Percentiles rank a stretch among this genome's conserved stretches.
Evolutionary conservation across 306 rosid genomes (phyloP).

Genomic region (Dalbergia cultrata): DNA sequence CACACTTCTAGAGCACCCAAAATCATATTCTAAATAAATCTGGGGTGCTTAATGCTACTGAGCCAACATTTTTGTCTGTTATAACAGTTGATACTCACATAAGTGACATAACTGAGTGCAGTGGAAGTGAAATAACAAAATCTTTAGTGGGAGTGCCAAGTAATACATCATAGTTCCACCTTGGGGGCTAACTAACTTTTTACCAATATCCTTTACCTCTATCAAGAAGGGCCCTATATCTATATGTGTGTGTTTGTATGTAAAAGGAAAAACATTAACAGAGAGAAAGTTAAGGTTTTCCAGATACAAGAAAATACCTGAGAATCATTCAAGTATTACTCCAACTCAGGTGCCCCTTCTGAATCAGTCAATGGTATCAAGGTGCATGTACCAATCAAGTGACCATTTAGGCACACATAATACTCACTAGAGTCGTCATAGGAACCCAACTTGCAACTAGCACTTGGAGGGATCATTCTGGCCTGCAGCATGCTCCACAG

Average conservation of each 20-base stretch:
- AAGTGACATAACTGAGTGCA: background rate
- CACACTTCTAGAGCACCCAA: background rate
- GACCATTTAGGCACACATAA: slow-evolving; percentile 96
- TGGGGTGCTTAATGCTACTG: background rate
- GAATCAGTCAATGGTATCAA: slow-evolving; percentile 92
- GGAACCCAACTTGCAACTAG: slow-evolving; percentile 85
- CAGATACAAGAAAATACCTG: slow-evolving; percentile 56
- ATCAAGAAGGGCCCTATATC: background rate
- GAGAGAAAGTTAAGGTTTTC: slow-evolving; percentile 16
- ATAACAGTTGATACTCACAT: background rate
- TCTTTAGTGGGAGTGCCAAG: background rate
- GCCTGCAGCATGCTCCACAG: slow-evolving; percentile 97
- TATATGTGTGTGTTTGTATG: background rate
- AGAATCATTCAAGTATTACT: slow-evolving; percentile 46
- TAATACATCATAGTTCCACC: background rate
- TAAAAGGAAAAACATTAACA: slow-evolving; percentile 17
- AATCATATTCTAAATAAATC: background rate
- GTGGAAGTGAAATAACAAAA: background rate
- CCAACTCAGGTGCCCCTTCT: slow-evolving; percentile 76
- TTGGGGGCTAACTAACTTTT: background rate
- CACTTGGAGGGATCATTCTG: slow-evolving; percentile 93
- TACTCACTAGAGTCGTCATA: slow-evolving; percentile 86
- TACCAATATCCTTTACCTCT: background rate
- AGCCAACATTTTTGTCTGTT: background rate
- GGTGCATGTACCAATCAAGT: slow-evolving; percentile 88